Percentiles rank a stretch among this genome's conserved stretches.
Evolutionary conservation across 345 rosid species (phyloP).

Genomic region (Gossypium raimondii): DNA sequence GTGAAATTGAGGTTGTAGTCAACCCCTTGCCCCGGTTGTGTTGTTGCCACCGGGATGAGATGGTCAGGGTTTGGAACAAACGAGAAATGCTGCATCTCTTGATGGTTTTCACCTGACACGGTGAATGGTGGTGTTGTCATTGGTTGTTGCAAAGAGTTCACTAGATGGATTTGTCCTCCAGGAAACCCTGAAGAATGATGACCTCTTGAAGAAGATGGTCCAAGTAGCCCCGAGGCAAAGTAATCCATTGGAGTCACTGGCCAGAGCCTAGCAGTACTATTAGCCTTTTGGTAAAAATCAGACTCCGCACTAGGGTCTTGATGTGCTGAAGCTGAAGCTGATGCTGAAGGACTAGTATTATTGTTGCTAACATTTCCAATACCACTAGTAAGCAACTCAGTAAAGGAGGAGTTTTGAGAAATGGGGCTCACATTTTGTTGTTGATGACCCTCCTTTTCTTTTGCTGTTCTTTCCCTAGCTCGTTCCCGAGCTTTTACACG

Average conservation of each 20-base stretch:
- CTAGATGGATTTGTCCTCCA: slow-evolving; percentile 42
- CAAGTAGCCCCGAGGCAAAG: slow-evolving; percentile 43
- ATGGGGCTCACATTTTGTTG: slow-evolving; percentile 31
- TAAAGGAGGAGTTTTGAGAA: slow-evolving; percentile 57
- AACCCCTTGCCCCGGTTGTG: slow-evolving; percentile 33
- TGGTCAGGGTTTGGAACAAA: slow-evolving; percentile 62
- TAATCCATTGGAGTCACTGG: slow-evolving; percentile 59
- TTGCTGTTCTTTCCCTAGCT: slow-evolving; percentile 81
- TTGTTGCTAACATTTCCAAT: slow-evolving; percentile 28
- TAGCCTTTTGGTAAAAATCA: slow-evolving; percentile 33
- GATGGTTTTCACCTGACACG: slow-evolving; percentile 45
- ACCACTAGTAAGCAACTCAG: slow-evolving; percentile 79
- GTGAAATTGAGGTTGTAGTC: slow-evolving; percentile 80
- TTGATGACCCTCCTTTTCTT: slow-evolving; percentile 53
- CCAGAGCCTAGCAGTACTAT: slow-evolving; percentile 50
- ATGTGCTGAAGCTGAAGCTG: slow-evolving; percentile 34
- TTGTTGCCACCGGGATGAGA: slow-evolving; percentile 59
- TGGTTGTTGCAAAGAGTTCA: slow-evolving; percentile 35
- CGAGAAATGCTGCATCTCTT: slow-evolving; percentile 60
- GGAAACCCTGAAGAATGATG: slow-evolving; percentile 38
- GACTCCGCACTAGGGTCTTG: slow-evolving; percentile 26
- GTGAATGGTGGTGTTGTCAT: slow-evolving; percentile 35
- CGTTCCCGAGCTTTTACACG: slow-evolving; percentile 73
- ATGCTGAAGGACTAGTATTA: slow-evolving; percentile 28
- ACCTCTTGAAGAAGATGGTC: slow-evolving; percentile 39